Evolutionary conservation across 257 asterid genomes (phyloP), one percentile per base, ranked within the genome.

Genomic region (Jaltomata sinuosa): DNA sequence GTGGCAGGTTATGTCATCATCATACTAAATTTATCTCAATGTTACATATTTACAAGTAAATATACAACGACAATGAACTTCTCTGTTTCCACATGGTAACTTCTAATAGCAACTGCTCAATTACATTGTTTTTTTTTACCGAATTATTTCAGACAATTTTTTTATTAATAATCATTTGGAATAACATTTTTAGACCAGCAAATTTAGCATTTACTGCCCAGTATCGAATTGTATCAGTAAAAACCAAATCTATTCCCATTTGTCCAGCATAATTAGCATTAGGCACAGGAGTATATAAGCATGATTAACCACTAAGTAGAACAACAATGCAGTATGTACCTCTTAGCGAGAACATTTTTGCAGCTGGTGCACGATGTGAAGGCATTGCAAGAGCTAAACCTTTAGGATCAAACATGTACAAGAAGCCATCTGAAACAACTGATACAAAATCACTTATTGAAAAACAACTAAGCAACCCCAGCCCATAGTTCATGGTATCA

Each of bases 381-480:
- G 97, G 91, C 62, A 87, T 84, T 32, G 94, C 89, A 87, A 96
- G 87, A 83, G 93, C 97, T 87, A 91, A 89, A 87, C 98, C 99
- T 84, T 95, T 93, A 76, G 99, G 98, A 91, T 96, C 99, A 90
- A 94, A 92, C 87, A 96, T 90, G 92, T 94, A 96, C 91, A 93
- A 92, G 90, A 84, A 93, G 88, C 97, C 98, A 90, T 90, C 98
- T 83, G 99, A 94, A 86, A 96, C 86, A 83, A 96, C 94, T 71
- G 94, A 96, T 64, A 92, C 93, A 84, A 96, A 92, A 90, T 96
- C 97, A 86, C 91, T 91, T 90, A 94, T 89, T 84, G 97, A 93
- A 88, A 94, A 96, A 90, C 96, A 92, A 91, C 98, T 96, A 71
- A 96, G 95, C 91, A 96, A 88, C 86, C 98, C 99, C 87, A 96